Evolutionary conservation across 495 filamentous ascomycete genomes (phyloP), one percentile per base, ranked within the genome.

Genomic region (Clavariopsis aquatica): DNA sequence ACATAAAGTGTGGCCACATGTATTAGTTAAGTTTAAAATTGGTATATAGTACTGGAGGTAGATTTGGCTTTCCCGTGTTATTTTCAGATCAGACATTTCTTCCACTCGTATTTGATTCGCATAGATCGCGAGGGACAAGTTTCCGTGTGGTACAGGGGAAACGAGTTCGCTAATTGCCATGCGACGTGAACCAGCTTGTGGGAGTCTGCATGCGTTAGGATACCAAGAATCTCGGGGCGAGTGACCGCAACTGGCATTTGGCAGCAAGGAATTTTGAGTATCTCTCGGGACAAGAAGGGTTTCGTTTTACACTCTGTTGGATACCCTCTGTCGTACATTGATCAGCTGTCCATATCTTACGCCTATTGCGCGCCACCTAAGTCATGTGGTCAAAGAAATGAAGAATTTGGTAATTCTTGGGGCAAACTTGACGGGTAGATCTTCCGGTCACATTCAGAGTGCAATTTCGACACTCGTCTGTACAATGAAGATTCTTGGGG

Each of bases 361-460:
- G 20, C 23, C 38, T 43, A 3, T 43, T 49, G 47, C 26, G 5
- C 47, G 4, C 19, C 17, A 13, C 19, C 7, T 15, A 15, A 22
- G 47, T 49, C 47, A 24, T 49, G 20, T 24, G 9, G 7, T 49
- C 47, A 1, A 8, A 49, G 20, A 27, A 49, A 24, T 24, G 8
- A 7, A n/a, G 20, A 24, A 19, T 15, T 10, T 3, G 10, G 47
- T 10, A 23, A 47, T n/a, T 17, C 38, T 43, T 43, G 38, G 13
- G 47, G 19, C 20, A 23, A 8, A 49, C 47, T 49, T 49, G 47
- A 49, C 24, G 47, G 51, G n/a, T 24, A 61, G 26, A 38, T 61
- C 27, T 24, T 49, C 47, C 47, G 47, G 24, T 24, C 9, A 49
- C 47, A n/a, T 9, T 49, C 47, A 49, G 24, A 22, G 26, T 3